Evolutionary conservation across 1,284 basidiomycete genomes (phyloP), one percentile per base, ranked within the genome.

Genomic region (Ganoderma leucocontextum): DNA sequence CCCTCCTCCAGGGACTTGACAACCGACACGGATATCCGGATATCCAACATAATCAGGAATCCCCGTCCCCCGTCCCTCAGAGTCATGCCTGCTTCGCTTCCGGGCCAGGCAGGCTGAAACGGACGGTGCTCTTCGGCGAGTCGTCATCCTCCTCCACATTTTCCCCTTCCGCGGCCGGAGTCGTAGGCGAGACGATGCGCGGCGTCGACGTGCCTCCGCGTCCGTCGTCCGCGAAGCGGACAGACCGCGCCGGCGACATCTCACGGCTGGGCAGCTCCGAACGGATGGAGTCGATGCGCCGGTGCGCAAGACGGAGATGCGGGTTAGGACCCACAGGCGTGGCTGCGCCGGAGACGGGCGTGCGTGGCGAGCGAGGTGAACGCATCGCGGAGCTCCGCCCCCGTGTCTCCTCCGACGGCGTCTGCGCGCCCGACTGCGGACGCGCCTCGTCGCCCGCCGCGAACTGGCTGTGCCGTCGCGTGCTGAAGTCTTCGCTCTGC

Each of bases 161-260:
- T n/a, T 62, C 65, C 6, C 29, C 60, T 9, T 41, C 22, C 38
- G 72, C 71, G 52, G 70, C 55, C 25, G 73, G 70, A 47, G 70
- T 66, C 36, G 74, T 69, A 4, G 76, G 74, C 29, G 75, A 73
- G 47, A 74, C 33, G 10, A 75, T 38, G 52, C 74, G 65, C 41
- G 78, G 79, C 49, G 78, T 78, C 60, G 42, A 70, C 58, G 70
- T 25, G 58, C 62, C 57, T 60, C 69, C 64, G 62, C 59, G 61
- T 49, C 49, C 65, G 66, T 81, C 79, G 58, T 86, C 85, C 49
- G 79, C 80, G 70, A 87, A 88, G 59, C 85, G 78, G 60, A 87
- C 82, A 53, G 84, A 86, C 25, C 86, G 80, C 60, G 85, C 80
- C 0, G 86, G 87, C 29, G 86, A 87, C 57, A 76, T 79, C 36